A percentile compares a stretch with the other conserved stretches of the same genome.
Evolutionary conservation across 2,329 filamentous ascomycete genomes (phyloP).

Genomic region (Botrytis galanthina): DNA sequence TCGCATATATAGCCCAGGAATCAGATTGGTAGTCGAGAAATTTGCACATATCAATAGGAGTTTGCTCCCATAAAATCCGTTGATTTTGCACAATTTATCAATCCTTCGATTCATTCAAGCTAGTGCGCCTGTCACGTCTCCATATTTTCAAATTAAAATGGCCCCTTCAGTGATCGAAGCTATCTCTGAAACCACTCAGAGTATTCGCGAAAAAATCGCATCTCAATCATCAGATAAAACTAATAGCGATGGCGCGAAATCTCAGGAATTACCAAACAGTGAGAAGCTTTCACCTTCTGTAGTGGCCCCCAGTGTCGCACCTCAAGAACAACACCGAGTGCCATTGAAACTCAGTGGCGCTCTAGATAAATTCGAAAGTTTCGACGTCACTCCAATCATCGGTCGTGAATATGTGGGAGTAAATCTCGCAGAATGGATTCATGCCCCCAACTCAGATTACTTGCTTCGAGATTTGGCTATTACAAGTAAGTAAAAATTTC

Average conservation of each 20-base stretch:
- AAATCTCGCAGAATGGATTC: conserved; percentile 48
- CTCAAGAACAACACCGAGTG: conserved; percentile 27
- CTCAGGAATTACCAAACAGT: neutral
- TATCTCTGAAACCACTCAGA: conserved; percentile 27
- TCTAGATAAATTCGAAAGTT: conserved; percentile 34
- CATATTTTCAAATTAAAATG: conserved; percentile 22
- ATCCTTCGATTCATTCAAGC: neutral
- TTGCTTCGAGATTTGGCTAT: conserved; percentile 51
- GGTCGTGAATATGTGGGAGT: conserved; percentile 45
- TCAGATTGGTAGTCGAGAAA: no score
- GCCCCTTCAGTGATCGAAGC: conserved; percentile 34
- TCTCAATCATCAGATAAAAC: conserved; percentile 22
- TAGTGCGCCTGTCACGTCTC: no score
- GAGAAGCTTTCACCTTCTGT: conserved; percentile 29
- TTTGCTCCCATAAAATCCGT: neutral
- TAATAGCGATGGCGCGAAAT: neutral
- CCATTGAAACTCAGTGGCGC: conserved; percentile 35
- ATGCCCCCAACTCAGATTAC: conserved; percentile 47
- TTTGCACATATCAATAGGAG: neutral
- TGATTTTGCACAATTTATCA: neutral
- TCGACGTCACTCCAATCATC: conserved; percentile 47
- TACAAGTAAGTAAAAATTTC: conserved; percentile 37
- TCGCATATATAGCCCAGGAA: neutral
- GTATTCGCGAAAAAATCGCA: conserved; percentile 32
- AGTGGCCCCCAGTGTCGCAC: conserved; percentile 20